phyloP scores from a whole-genome alignment of 805 yeast genomes.

The Ogataea sp. region DNA sequence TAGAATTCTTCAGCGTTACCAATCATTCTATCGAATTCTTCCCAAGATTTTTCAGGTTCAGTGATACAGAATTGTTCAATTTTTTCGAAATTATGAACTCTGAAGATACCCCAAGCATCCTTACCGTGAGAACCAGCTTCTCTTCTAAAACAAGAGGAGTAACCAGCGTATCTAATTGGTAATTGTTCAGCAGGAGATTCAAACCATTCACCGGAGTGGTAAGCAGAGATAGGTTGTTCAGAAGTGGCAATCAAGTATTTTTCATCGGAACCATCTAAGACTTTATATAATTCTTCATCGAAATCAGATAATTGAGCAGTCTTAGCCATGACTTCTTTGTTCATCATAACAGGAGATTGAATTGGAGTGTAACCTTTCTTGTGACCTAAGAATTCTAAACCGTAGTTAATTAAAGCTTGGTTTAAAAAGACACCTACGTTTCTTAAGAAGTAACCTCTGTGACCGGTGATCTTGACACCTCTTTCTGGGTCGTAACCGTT shows the following conservation, averaged over 20 bases:
- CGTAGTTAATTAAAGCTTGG: slow-evolving; percentile 97
- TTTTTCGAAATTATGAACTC: slow-evolving; percentile 98
- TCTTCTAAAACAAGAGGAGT: slow-evolving; percentile 97
- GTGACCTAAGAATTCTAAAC: slow-evolving; percentile 67
- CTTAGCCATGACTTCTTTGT: slow-evolving; percentile 98
- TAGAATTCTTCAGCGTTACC: slow-evolving; percentile 86
- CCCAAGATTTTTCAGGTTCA: slow-evolving; percentile 98
- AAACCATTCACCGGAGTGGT: slow-evolving; percentile 97
- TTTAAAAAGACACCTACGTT: slow-evolving; percentile 94
- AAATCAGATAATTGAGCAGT: slow-evolving; percentile 97
- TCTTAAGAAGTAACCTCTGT: slow-evolving; percentile 96
- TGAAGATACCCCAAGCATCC: slow-evolving; percentile 99
- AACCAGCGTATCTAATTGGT: slow-evolving; percentile 96
- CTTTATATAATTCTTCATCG: slow-evolving; percentile 97
- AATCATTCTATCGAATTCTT: slow-evolving; percentile 95
- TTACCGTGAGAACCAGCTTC: slow-evolving; percentile 99
- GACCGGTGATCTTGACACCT: slow-evolving; percentile 96
- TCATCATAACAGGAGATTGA: slow-evolving; percentile 99
- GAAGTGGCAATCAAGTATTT: slow-evolving; percentile 97
- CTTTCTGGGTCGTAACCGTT: slow-evolving; percentile 99
- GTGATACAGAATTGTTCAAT: slow-evolving; percentile 94
- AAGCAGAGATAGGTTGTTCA: slow-evolving; percentile 98
- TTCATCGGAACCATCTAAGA: slow-evolving; percentile 94
- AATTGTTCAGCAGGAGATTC: slow-evolving; percentile 95
- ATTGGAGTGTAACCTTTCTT: slow-evolving; percentile 76